Percentiles rank a stretch among this genome's conserved stretches.
Conservation (phyloP, 192 early-diverging fungal species). For the Backusella luteola region DNA sequence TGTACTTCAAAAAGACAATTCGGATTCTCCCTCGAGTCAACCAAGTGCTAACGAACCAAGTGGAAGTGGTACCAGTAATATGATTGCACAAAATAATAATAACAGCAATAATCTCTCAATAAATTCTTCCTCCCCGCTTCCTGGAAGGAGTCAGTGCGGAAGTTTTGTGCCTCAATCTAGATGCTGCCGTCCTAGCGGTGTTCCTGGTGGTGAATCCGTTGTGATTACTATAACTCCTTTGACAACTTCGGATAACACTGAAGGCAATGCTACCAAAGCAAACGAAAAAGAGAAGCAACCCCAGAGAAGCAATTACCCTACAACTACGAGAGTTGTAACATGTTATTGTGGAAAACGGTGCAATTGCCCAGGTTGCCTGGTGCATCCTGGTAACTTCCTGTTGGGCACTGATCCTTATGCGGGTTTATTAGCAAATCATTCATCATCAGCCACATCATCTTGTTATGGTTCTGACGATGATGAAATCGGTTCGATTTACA, state of each 20-base stretch:
- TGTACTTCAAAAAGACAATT: slow-evolving; percentile 15
- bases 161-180: slow-evolving; percentile 8
- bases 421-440: neutral
- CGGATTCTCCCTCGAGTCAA: neutral
- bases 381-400: slow-evolving; percentile 16
- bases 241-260: neutral
- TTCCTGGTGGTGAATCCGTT: slow-evolving; percentile 1
- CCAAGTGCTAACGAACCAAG: neutral
- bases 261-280: neutral
- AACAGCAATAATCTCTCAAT: neutral
- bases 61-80: neutral
- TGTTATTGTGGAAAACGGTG: slow-evolving; percentile 20
- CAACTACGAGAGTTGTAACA: slow-evolving; percentile 16
- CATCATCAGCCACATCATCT: slow-evolving; percentile 15
- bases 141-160: neutral
- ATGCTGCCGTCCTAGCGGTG: neutral
- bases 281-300: neutral
- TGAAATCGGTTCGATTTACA: neutral
- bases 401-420: slow-evolving; percentile 19
- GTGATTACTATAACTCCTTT: slow-evolving; percentile 22
- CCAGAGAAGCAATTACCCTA: neutral
- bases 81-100: neutral
- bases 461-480: slow-evolving; percentile 19
- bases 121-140: neutral
- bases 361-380: slow-evolving; percentile 23